These are phyloP conservation scores for Rosa multiflora DNA, from an alignment of 306 rosid genomes.

Conservation along the genomic window DNA sequence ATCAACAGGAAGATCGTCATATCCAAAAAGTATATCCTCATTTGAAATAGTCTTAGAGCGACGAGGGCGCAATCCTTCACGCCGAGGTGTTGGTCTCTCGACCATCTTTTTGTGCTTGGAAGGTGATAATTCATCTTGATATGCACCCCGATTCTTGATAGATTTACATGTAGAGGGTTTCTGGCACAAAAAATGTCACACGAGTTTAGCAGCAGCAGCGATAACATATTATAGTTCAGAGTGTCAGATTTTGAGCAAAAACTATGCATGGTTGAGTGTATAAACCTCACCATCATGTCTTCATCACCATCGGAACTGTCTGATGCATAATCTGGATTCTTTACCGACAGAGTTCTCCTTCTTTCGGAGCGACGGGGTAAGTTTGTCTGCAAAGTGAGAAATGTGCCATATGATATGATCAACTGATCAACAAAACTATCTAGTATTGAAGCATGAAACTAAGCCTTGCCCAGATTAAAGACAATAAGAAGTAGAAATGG, in stretches of 20 bases:
- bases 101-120: slow-evolving; percentile 53
- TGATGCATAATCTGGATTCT: slow-evolving; percentile 37
- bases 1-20: slow-evolving; percentile 61
- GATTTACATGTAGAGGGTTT: slow-evolving; percentile 41
- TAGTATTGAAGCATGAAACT: too few relatives aligned
- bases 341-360: slow-evolving; percentile 53
- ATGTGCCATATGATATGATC: background rate
- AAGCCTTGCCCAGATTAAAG: too few relatives aligned
- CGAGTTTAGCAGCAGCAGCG: slow-evolving; percentile 32
- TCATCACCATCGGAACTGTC: slow-evolving; percentile 73
- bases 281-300: slow-evolving; percentile 69
- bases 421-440: background rate
- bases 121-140: slow-evolving; percentile 51
- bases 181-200: slow-evolving; percentile 44
- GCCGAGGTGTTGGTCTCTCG: slow-evolving; percentile 62
- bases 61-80: slow-evolving; percentile 97
- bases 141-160: slow-evolving; percentile 47
- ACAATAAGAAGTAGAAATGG: too few relatives aligned
- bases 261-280: slow-evolving; percentile 6
- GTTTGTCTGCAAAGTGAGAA: slow-evolving; percentile 42
- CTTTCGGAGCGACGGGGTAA: slow-evolving; percentile 76
- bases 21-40: slow-evolving; percentile 46
- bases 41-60: slow-evolving; percentile 53
- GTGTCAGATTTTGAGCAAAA: background rate
- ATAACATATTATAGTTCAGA: background rate